Evolutionary conservation across 2,329 filamentous ascomycete species (phyloP), one percentile per base, ranked within the genome.

Genomic region (Ascochyta rabiei): DNA sequence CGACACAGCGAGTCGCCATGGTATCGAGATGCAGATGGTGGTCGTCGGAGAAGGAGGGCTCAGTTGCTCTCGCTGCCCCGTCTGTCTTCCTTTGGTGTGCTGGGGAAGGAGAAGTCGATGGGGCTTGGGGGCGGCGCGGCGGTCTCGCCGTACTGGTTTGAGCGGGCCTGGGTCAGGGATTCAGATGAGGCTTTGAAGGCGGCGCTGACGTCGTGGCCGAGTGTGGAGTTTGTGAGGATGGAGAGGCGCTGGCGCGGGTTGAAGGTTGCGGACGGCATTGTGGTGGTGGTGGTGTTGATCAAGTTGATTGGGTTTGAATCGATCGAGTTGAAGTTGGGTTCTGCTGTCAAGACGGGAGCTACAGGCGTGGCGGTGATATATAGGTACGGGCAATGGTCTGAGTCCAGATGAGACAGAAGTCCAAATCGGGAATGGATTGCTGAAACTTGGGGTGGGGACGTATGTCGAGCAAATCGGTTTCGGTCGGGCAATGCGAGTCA

Each of bases 171-270:
- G n/a, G 40, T 19, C 8, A 66, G 67, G 23, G 68, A 56, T 48
- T 50, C 57, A n/a, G 63, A 59, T 6, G 71, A 73, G 49, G 74
- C 72, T 57, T 76, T 75, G 66, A 76, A 70, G 12, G 74, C 74
- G 15, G 73, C 75, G 53, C 71, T 72, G 48, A 76, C 70, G 58
- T 76, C 75, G 67, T 73, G 73, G 51, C 74, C 72, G 46, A 77
- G 74, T 1, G 72, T 72, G 19, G 72, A 68, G 67, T 75, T 73
- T 50, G 73, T 76, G 60, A 75, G 65, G 70, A 77, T 71, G 45
- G 74, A 75, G 57, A 77, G 75, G 66, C 73, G 74, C 59, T 75
- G 70, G 62, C 75, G 75, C 42, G 74, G 74, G 64, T 69, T 70
- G 61, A 63, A 61, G 23, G 61, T 58, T 47, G 68, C 46, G 35